Evolutionary conservation across 257 asterid genomes (phyloP), one percentile per base, ranked within the genome.

Genomic region (Salvia splendens): DNA sequence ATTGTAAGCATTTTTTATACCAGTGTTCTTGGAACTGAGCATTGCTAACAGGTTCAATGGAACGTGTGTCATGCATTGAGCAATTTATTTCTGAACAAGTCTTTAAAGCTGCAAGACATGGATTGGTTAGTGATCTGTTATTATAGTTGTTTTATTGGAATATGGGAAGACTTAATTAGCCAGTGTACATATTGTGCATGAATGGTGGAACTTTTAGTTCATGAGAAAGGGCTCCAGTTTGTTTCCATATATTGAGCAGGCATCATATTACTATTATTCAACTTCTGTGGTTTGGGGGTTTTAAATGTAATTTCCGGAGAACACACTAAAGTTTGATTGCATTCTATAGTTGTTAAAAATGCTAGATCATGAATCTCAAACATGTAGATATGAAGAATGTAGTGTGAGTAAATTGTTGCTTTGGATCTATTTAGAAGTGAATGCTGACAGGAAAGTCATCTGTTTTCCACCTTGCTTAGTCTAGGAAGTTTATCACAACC

Each of bases 21-120:
- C 65, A 38, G 17, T 33, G 33, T 51, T 67, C 43, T 68, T 67
- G 48, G 56, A 64, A 51, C 16, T 54, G 71, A 46, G 45, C 53
- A 16, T 66, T 74, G 57, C 64, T 68, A 57, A 72, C 93, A 92
- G 98, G 98, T 92, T 63, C 98, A 92, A 76, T 89, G 97, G 98
- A 92, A 92, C 64, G 97, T 89, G 66, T 92, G 97, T 73, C 95
- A 87, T 60, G 95, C 98, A 65, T 71, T 92, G 78, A 87, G 98
- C 91, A 87, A 92, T 78, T 85, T 92, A 61, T 89, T 92, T 80
- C 75, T 79, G 77, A 92, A 92, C 78, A 80, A 76, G 70, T 78
- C 84, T 15, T 64, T 92, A 85, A 85, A 83, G 73, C 76, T 92
- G 69, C 86, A 76, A 68, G 85, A 92, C 69, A 82, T 79, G 89